A percentile compares a stretch with the other conserved stretches of the same genome.
These are phyloP conservation scores for Mycena belliarum DNA, from an alignment of 768 basidiomycete species.

Conservation along the genomic window DNA sequence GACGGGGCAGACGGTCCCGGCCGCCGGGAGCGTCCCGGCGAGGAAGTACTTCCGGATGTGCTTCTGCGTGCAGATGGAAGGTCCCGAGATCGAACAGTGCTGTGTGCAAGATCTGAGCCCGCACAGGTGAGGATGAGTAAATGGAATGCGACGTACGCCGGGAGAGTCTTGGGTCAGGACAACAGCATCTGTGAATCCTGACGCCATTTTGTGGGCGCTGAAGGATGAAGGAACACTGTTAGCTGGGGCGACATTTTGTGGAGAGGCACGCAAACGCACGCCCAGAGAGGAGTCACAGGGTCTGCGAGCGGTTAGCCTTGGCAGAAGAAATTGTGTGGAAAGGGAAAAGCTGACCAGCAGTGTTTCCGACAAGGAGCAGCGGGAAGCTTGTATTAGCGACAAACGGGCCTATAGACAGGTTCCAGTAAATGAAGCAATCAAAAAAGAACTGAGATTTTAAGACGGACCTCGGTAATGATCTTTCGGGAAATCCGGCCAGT, in stretches of 20 bases:
- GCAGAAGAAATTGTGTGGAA: no score
- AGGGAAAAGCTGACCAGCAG: no score
- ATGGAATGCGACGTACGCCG: slow-evolving; percentile 7
- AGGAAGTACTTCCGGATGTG: slow-evolving; percentile 20
- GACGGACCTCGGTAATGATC: no score
- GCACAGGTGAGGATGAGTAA: no score
- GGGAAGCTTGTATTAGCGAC: no score
- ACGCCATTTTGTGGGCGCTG: slow-evolving; percentile 24
- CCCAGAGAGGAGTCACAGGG: slow-evolving; percentile 19
- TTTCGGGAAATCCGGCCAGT: no score
- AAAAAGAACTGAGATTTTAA: no score
- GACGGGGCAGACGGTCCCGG: slow-evolving; percentile 21
- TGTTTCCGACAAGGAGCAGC: no score
- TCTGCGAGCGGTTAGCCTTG: slow-evolving; percentile 4
- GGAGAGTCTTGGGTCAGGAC: slow-evolving; percentile 23
- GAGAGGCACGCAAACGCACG: slow-evolving; percentile 2
- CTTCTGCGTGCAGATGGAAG: slow-evolving; percentile 19
- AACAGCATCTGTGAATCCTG: slow-evolving; percentile 22
- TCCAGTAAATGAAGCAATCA: no score
- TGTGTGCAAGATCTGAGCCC: neutral
- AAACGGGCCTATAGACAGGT: no score
- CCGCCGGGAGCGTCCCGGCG: slow-evolving; percentile 22
- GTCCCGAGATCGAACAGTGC: slow-evolving; percentile 22
- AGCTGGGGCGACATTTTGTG: neutral
- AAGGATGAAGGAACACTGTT: no score